These are phyloP conservation scores for Erodium texanum DNA, from an alignment of 441 rosid species.

Conservation along the genomic window DNA sequence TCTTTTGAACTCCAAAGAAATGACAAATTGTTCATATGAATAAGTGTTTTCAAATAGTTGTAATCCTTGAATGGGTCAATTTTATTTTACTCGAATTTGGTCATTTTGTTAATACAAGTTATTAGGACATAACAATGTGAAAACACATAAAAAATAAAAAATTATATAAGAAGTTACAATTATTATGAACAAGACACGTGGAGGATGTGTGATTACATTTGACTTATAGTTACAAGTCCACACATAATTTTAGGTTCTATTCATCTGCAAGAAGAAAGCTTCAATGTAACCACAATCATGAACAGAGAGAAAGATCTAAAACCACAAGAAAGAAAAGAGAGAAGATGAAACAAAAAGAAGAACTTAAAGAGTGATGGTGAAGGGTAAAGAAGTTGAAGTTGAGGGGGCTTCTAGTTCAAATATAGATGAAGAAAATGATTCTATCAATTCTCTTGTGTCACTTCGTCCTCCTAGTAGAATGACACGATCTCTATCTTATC, in stretches of 20 bases:
- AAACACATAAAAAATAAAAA: too few relatives aligned
- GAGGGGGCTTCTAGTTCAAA: not conserved
- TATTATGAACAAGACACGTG: not conserved
- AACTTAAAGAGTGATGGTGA: not conserved
- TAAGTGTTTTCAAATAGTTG: not conserved
- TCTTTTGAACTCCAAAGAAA: not conserved
- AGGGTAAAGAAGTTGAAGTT: not conserved
- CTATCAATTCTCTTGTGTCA: not conserved
- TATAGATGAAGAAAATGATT: not conserved
- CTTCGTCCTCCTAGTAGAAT: not conserved
- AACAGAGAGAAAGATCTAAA: too few relatives aligned
- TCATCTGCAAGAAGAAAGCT: not conserved
- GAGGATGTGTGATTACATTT: not conserved
- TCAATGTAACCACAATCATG: too few relatives aligned
- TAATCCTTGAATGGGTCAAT: not conserved
- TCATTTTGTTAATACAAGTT: not conserved
- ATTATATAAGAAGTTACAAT: not conserved
- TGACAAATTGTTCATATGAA: not conserved
- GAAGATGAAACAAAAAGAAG: too few relatives aligned
- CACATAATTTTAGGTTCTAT: not conserved
- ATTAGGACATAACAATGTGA: not conserved
- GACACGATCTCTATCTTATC: not conserved
- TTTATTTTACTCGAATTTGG: not conserved
- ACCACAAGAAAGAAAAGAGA: too few relatives aligned
- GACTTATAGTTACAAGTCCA: not conserved